Evolutionary conservation across 2,329 filamentous ascomycete species (phyloP), one percentile per base, ranked within the genome.

Genomic region (Colletotrichum horii): DNA sequence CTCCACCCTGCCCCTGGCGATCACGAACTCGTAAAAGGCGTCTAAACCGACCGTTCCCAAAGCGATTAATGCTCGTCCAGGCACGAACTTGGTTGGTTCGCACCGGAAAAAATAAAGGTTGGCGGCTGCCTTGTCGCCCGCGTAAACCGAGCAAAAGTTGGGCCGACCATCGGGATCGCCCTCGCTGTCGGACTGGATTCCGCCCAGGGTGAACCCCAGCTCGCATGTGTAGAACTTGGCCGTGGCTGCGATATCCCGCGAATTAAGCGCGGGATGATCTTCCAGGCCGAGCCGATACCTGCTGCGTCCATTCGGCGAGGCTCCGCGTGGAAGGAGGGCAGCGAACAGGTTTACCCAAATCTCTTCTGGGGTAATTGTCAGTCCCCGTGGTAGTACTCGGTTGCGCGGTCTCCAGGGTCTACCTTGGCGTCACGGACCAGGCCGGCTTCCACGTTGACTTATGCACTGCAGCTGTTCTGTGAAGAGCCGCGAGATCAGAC

Each of bases 41-140:
- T 68, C 70, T 14, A 69, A 48, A 15, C 70, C 66, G 2, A 15
- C 16, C n/a, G 69, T 77, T 12, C 43, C 69, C n/a, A 70, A 52
- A n/a, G 69, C 61, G 24, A 70, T 75, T 6, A 43, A n/a, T 28
- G 28, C 68, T 15, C 48, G n/a, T 14, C 74, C 74, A 15, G 61
- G 66, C 4, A 48, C 36, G n/a, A 55, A 65, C 11, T 14, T 22
- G 5, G 14, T 16, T 36, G 14, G 9, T 7, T 66, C 36, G 16
- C 24, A 32, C 26, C 60, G 28, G 38, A 66, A 71, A n/a, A 76
- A 65, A 65, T 74, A 70, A 52, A 71, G 62, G 55, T 72, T 76
- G 24, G 65, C 75, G 11, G 69, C 66, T n/a, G 66, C 55, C 36
- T 70, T 64, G 22, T 32, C 26, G 28, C 73, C 55, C 7, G 70